Evolutionary conservation across 2,329 filamentous ascomycete species (phyloP).

Genomic region (Aspergillus sp.): DNA sequence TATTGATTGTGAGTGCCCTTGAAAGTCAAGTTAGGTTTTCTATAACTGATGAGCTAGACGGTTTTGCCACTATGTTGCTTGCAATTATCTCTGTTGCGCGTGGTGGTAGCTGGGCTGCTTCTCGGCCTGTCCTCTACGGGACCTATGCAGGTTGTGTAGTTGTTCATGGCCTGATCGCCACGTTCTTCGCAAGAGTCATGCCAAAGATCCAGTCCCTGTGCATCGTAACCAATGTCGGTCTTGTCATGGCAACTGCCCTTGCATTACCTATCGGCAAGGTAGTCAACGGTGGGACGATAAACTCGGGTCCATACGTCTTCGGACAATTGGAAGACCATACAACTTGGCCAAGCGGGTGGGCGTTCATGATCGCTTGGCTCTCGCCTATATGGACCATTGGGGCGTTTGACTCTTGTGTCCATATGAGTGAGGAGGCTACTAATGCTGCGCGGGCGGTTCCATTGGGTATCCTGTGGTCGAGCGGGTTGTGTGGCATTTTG

Average conservation of each 20-base stretch:
- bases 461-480: constrained; percentile 58
- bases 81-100: constrained; percentile 58
- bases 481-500: constrained; percentile 49
- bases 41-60: constrained; percentile 12
- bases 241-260: constrained; percentile 56
- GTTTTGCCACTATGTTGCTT: constrained; percentile 36
- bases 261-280: constrained; percentile 53
- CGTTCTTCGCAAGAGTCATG: constrained; percentile 57
- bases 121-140: constrained; percentile 56
- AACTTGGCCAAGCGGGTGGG: constrained; percentile 57
- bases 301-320: constrained; percentile 53
- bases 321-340: constrained; percentile 57
- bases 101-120: constrained; percentile 57
- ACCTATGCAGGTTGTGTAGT: constrained; percentile 57
- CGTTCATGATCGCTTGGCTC: constrained; percentile 62
- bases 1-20: constrained; percentile 52
- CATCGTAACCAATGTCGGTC: constrained; percentile 54
- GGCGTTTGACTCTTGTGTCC: constrained; percentile 57
- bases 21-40: too few species aligned
- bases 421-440: constrained; percentile 61
- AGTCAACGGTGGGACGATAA: constrained; percentile 26
- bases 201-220: constrained; percentile 58
- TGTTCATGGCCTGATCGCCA: constrained; percentile 55
- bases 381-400: constrained; percentile 60
- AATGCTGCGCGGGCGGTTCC: constrained; percentile 61